Evolutionary conservation across 139 green algal species (phyloP), one percentile per base, ranked within the genome.

Genomic region (Haematococcus sp.): DNA sequence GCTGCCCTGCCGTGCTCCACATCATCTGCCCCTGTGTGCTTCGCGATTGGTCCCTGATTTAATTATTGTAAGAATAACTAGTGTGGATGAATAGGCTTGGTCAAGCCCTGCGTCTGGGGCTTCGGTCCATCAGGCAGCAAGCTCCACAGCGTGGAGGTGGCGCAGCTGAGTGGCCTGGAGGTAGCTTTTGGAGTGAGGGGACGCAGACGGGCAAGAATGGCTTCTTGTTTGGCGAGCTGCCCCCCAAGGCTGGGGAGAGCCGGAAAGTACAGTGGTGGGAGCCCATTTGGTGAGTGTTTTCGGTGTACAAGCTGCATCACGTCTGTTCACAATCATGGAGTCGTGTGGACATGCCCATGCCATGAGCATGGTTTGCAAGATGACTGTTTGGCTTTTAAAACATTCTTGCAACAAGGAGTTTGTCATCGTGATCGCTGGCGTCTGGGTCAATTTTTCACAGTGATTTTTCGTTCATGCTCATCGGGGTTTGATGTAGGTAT

Each of bases 251-350:
- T 25, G 92, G 93, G 0, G 78, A 94, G 72, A 76, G 76, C 17
- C 81, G 93, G 33, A 89, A 91, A 44, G 88, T 81, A 83, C 90
- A 97, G 78, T 89, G 83, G 66, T 96, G 92, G 93, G 93, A 97
- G 82, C 86, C 84, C 3, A 85, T 84, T 7, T 96, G 88, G 93
- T 97, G 71, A 87, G 89, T 78, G 23, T 27, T 58, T 28, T 27
- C 30, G 40, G 11, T 49, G 40, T 7, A 68, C 54, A 9, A 4
- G 9, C 22, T 63, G n/a, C 54, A 63, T 63, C 54, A 63, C 5
- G 23, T 5, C 54, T 27, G 11, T 63, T 30, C 9, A 63, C 22
- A 63, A 17, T 63, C 54, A 27, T 63, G 22, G 54, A 27, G 4
- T 4, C 13, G 23, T 23, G 4, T 11, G 9, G 9, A 71, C 46